Percentiles rank a stretch among this genome's conserved stretches.
Conservation (phyloP, 352 stramenopile genomes). For the Globisporangium polare region DNA sequence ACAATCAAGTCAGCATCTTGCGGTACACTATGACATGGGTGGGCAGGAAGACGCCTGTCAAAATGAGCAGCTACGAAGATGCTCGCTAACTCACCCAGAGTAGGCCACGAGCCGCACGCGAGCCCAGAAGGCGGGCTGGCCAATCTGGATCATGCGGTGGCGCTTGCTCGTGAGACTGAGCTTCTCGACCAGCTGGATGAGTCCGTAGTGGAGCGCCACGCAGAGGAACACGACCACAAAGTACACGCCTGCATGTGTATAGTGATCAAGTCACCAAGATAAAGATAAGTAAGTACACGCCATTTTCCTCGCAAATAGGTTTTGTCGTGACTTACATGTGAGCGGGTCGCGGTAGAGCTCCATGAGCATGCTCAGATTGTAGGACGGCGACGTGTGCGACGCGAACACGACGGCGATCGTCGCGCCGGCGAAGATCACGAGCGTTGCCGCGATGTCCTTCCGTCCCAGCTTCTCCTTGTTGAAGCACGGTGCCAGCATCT, state of each 20-base stretch:
- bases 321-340: constrained; percentile 28
- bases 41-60: not conserved
- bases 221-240: constrained; percentile 52
- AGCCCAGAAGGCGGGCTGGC: constrained; percentile 52
- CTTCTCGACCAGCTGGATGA: constrained; percentile 66
- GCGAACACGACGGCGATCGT: constrained; percentile 84
- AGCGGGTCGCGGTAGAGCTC: constrained; percentile 72
- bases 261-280: not conserved
- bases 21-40: not conserved
- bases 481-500: constrained; percentile 82
- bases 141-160: constrained; percentile 76
- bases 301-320: not conserved
- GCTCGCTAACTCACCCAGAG: constrained; percentile 28
- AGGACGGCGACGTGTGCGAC: constrained; percentile 78
- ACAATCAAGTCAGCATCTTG: not conserved
- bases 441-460: constrained; percentile 75
- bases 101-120: constrained; percentile 74
- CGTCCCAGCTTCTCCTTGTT: constrained; percentile 84
- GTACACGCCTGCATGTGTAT: constrained; percentile 29
- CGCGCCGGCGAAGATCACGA: constrained; percentile 80
- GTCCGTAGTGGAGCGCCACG: constrained; percentile 51
- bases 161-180: constrained; percentile 65
- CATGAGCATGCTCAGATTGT: constrained; percentile 77
- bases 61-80: not conserved
- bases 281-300: not conserved